phyloP scores from a whole-genome alignment of 768 basidiomycete species.

The Lactifluus volemus region DNA sequence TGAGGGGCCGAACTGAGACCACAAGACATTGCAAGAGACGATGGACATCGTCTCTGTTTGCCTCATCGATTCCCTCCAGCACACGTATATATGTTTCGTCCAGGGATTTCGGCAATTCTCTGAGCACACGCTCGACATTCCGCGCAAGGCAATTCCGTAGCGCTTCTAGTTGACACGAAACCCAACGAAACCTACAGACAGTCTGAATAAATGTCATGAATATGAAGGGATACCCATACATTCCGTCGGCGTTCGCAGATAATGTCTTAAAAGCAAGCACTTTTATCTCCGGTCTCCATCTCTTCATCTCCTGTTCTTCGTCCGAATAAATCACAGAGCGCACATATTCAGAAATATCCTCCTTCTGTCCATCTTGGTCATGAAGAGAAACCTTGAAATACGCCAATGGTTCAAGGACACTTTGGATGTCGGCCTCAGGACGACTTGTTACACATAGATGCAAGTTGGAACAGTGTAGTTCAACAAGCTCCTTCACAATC shows the following conservation, averaged over 20 bases:
- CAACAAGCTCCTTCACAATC: background rate
- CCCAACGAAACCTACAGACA: background rate
- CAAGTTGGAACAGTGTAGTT: background rate
- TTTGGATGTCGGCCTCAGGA: background rate
- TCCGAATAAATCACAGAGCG: background rate
- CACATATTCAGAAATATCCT: background rate
- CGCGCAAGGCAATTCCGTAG: background rate
- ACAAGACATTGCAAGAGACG: background rate
- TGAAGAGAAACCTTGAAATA: background rate
- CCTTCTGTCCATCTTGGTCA: background rate
- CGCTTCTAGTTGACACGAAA: background rate
- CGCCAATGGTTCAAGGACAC: background rate
- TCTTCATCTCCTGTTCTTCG: background rate
- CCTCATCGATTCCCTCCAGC: background rate
- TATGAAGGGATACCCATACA: background rate
- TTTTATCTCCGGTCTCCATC: background rate
- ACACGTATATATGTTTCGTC: background rate
- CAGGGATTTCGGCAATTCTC: background rate
- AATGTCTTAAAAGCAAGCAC: background rate
- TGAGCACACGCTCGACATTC: background rate
- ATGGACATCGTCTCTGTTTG: background rate
- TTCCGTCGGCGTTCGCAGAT: background rate
- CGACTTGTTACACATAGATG: background rate
- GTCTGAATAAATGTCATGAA: background rate
- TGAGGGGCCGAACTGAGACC: background rate